Conservation (phyloP, 495 filamentous ascomycete genomes). For the Aspergillus heteromorphus region DNA sequence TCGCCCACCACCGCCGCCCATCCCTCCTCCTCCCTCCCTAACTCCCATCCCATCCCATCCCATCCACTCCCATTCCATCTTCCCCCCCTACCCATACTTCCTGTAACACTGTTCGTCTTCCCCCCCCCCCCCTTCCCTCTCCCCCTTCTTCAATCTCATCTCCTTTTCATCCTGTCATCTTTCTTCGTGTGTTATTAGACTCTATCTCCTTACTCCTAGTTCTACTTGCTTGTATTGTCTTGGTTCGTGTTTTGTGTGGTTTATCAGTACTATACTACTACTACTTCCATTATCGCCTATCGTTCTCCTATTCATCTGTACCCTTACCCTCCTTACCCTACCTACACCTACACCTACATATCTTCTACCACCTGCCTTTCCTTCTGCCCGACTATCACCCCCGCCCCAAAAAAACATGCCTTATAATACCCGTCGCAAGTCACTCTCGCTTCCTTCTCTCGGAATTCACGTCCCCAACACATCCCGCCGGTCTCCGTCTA, state of each 20-base stretch:
- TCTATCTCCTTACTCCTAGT: slow-evolving; percentile 5
- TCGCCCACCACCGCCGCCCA: slow-evolving; percentile 3
- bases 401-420: slow-evolving; percentile 80
- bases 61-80: slow-evolving; percentile 9
- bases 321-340: slow-evolving; percentile 5
- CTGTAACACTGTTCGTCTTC: slow-evolving; percentile 12
- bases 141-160: slow-evolving; percentile 9
- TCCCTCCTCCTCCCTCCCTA: slow-evolving; percentile 13
- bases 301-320: slow-evolving; percentile 4
- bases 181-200: slow-evolving; percentile 2
- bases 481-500: slow-evolving; percentile 64
- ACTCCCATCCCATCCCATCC: slow-evolving; percentile 9
- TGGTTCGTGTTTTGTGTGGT: not conserved
- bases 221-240: slow-evolving; percentile 1
- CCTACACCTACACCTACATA: not conserved
- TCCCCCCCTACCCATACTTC: slow-evolving; percentile 9
- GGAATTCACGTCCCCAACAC: slow-evolving; percentile 87
- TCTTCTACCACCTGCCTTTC: slow-evolving; percentile 3
- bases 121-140: slow-evolving; percentile 6
- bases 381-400: not conserved
- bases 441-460: slow-evolving; percentile 84
- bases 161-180: slow-evolving; percentile 6
- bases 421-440: slow-evolving; percentile 97
- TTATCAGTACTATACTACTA: not conserved
- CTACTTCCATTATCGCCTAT: not conserved